These are phyloP conservation scores for Inonotus obliquus DNA, from an alignment of 1,284 basidiomycete species.

Conservation along the genomic window DNA sequence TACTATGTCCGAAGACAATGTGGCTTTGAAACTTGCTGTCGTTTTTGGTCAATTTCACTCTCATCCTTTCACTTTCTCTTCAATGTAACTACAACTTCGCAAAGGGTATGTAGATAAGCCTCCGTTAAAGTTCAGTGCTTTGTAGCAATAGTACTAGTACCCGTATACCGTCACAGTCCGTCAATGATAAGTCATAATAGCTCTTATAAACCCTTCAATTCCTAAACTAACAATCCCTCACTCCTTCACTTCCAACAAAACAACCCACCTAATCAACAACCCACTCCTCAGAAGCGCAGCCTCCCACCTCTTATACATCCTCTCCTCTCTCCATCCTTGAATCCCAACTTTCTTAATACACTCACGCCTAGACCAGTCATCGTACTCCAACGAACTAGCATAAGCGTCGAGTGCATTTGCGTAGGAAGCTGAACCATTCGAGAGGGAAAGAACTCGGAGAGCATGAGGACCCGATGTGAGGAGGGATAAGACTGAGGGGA, in stretches of 20 bases:
- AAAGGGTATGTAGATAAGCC: background rate
- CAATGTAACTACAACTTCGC: constrained; percentile 12
- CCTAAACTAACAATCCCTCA: background rate
- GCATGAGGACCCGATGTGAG: constrained; percentile 28
- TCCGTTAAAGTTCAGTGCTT: background rate
- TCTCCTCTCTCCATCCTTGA: constrained; percentile 42
- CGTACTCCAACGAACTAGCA: constrained; percentile 30
- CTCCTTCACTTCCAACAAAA: constrained; percentile 23
- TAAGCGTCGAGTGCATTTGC: constrained; percentile 24
- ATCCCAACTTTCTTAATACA: constrained; percentile 34
- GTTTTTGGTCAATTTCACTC: background rate
- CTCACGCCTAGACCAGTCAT: constrained; percentile 23
- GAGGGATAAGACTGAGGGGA: constrained; percentile 30
- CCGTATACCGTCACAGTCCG: background rate
- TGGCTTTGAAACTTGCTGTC: background rate
- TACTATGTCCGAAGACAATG: background rate
- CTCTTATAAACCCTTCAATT: background rate
- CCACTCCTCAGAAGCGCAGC: constrained; percentile 41
- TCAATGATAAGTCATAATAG: too few species aligned
- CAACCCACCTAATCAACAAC: constrained; percentile 34
- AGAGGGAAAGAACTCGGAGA: constrained; percentile 35
- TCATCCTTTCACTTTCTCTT: background rate
- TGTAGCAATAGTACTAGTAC: background rate
- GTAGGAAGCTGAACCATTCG: constrained; percentile 40
- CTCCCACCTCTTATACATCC: constrained; percentile 48